Conservation (phyloP, 805 yeast species). For the Hanseniaspora clermontiae region DNA sequence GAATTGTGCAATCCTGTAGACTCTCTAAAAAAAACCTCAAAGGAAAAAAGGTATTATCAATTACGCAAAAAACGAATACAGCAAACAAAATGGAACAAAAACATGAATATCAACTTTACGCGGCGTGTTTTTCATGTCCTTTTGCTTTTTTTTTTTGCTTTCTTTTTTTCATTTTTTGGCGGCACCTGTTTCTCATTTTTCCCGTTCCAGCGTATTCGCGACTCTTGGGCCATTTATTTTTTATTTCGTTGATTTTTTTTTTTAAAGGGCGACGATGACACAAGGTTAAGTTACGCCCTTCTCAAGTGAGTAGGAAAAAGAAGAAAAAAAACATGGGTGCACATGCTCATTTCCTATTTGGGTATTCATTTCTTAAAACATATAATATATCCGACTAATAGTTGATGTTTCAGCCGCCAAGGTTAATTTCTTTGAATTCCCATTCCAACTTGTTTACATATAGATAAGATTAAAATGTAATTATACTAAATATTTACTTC, state of each 20-base stretch:
- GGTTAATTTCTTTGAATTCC: too few species aligned
- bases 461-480: too few species aligned
- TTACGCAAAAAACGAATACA: background rate
- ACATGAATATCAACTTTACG: background rate
- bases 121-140: background rate
- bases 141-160: background rate
- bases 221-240: background rate
- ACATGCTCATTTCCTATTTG: background rate
- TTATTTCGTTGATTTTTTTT: too few species aligned
- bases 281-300: background rate
- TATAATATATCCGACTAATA: too few species aligned
- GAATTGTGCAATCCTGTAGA: too few species aligned
- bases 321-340: too few species aligned
- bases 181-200: background rate
- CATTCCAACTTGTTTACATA: background rate
- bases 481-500: conserved; percentile 24
- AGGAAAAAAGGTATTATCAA: background rate
- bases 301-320: too few species aligned
- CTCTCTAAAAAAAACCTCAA: too few species aligned
- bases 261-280: background rate
- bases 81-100: background rate
- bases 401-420: too few species aligned
- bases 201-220: background rate
- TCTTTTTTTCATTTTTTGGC: background rate
- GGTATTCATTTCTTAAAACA: too few species aligned